Conservation (phyloP, 352 stramenopile genomes). For the Salisapilia sapeloensis region DNA sequence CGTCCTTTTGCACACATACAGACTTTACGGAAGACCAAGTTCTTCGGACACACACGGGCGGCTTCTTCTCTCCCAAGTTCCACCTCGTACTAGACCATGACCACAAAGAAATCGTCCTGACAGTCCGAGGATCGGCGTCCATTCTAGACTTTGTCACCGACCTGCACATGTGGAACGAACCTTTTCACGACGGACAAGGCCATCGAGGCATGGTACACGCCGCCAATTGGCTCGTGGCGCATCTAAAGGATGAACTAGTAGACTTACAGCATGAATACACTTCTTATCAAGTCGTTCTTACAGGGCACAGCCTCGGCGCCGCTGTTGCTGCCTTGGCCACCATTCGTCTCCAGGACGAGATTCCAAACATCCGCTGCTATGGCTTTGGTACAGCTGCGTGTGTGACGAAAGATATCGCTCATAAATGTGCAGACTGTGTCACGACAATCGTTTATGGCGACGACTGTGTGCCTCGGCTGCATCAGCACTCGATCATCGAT, state of each 20-base stretch:
- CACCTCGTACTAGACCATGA: conserved; percentile 41
- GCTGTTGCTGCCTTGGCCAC: conserved; percentile 43
- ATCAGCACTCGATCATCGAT: conserved; percentile 50
- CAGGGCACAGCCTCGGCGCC: conserved; percentile 57
- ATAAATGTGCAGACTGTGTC: conserved; percentile 30
- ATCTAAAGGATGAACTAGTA: conserved; percentile 28
- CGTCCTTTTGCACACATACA: conserved; percentile 36
- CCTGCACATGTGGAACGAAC: conserved; percentile 58
- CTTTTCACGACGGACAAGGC: conserved; percentile 42
- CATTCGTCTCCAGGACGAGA: conserved; percentile 21
- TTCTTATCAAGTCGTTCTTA: conserved; percentile 36
- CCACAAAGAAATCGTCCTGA: conserved; percentile 32
- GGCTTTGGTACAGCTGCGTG: conserved; percentile 56
- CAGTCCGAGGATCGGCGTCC: conserved; percentile 46
- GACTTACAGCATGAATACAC: conserved; percentile 18
- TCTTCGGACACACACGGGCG: conserved; percentile 28
- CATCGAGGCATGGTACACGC: conserved; percentile 74
- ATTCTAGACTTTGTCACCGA: conserved; percentile 75
- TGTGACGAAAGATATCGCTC: conserved; percentile 41
- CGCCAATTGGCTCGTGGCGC: conserved; percentile 41
- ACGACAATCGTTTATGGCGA: conserved; percentile 64
- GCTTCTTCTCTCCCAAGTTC: conserved; percentile 68
- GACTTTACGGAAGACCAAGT: conserved; percentile 15
- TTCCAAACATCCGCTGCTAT: conserved; percentile 36
- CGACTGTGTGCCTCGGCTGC: conserved; percentile 64